phyloP scores from a whole-genome alignment of 805 yeast genomes.

The Cyberlindnera misumaiensis region DNA sequence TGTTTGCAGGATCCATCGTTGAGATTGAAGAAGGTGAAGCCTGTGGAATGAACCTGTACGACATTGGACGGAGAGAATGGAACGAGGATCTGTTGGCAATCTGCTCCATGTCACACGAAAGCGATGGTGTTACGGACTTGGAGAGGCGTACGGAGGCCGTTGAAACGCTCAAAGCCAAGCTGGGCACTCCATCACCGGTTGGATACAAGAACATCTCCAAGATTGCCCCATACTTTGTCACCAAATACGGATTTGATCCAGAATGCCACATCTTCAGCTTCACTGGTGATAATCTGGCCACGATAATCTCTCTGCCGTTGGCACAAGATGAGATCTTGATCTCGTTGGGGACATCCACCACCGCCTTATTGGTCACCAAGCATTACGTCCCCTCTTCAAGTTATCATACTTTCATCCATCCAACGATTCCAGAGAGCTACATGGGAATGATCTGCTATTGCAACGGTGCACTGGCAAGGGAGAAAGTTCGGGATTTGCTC shows the following conservation, averaged over 20 bases:
- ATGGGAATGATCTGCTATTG: constrained; percentile 97
- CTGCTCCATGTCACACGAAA: constrained; percentile 26
- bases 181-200: constrained; percentile 48
- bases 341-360: constrained; percentile 89
- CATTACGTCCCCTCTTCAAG: constrained; percentile 70
- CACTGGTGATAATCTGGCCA: constrained; percentile 90
- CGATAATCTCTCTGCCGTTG: constrained; percentile 76
- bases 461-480: constrained; percentile 86
- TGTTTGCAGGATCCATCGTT: constrained; percentile 58
- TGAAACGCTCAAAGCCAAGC: constrained; percentile 37
- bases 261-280: constrained; percentile 63
- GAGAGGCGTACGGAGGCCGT: constrained; percentile 5
- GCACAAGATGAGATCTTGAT: constrained; percentile 69
- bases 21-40: constrained; percentile 79
- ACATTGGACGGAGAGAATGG: constrained; percentile 50
- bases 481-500: constrained; percentile 57
- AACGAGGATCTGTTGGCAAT: constrained; percentile 47
- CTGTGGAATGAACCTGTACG: constrained; percentile 90
- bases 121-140: constrained; percentile 17
- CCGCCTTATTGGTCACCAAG: constrained; percentile 75
- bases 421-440: constrained; percentile 65
- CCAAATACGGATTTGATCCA: constrained; percentile 54
- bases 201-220: constrained; percentile 42
- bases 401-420: constrained; percentile 83
- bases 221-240: constrained; percentile 53